Base-by-base conservation (phyloP, 495 filamentous ascomycete genomes). In the Glonium stellatum region DNA sequence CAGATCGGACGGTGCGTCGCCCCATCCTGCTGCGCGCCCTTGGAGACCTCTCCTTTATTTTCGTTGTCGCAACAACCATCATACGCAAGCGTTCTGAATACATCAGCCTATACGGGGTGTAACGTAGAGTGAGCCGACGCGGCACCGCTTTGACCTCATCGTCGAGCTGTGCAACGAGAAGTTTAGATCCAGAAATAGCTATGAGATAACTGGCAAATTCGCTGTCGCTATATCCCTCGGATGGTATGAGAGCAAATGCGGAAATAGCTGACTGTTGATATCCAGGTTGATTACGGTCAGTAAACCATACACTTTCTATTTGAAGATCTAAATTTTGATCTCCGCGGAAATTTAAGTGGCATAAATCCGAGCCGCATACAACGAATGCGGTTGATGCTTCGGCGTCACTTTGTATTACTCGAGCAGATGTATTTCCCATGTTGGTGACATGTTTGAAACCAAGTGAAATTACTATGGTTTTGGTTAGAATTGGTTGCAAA, bases 101-200 rank as follows among this genome's bases (percentile, higher is more conserved):
- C 12, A 84, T 57, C 0, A 86, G 61, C 41, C 77, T 79, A 5
- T 71, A 72, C 13, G 83, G 83, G 0, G 79, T 80, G 2, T 79
- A 78, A 10, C 59, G 57, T 5, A 83, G 63, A 0, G 69, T 69
- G 0, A 84, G 69, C 47, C 74, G 74, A 6, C 84, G 76, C 13
- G 81, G 80, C 8, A 85, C 76, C 0, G 77, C 71, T 48, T 78
- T 77, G 8, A 75, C 71, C 5, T 68, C 66, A 11, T 69, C 64
- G 48, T 80, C 73, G 21, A 86, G 56, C n/a, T 77, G 72, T 15
- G 78, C 73, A 13, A 85, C 64, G 25, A 83, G 62, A 2, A 84
- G 62, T 23, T 75, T 74, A n/a, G 73, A 42, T 0, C 77, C 79
- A 18, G 56, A 58, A n/a, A 66, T 25, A 5, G 67, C 56, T 23